Evolutionary conservation across 2,329 filamentous ascomycete genomes (phyloP), one percentile per base, ranked within the genome.

Genomic region (Fusarium denticulatum): DNA sequence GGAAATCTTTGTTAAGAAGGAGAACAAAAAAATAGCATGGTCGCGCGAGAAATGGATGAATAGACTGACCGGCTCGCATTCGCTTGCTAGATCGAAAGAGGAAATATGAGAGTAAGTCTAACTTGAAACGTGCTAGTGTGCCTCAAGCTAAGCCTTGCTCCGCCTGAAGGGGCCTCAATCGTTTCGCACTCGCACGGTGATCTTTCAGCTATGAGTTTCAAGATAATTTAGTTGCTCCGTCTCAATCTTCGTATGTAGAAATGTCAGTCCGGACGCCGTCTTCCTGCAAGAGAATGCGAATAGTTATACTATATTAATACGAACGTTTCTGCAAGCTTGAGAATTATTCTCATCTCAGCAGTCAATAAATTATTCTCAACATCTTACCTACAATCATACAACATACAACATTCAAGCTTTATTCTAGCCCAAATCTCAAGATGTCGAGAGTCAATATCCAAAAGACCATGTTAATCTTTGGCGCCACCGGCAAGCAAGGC

Each of bases 401-500:
- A n/a, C n/a, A n/a, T n/a, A n/a, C n/a, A 50, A 50, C 11, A 13
- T 24, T 10, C 22, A 14, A 7, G 4, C 11, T 20, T 14, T 10
- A 32, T 18, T 6, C 22, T 5, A 9, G 3, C 3, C 0, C 7
- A 4, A 14, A 0, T 32, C 32, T 32, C 47, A 50, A 32, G 1
- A 60, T 60, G 57, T 52, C 45, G 10, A 7, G 22, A n/a, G 3
- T 5, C n/a, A 20, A 34, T 16, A 18, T 26, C 12, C 24, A 18
- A 11, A 64, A 50, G 24, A 43, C 61, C 5, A 4, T 64, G 22
- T 34, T 60, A 5, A 28, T 64, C 12, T 60, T 59, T 12, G 55
- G 61, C 20, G 61, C 43, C 32, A 60, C 61, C 6, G 43, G 61
- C 42, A 60, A 64, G 30, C 61, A 64, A 50, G 55, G 61, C 16